Base-by-base conservation (phyloP, 202 grass and related monocot species). In the Zizania palustris region DNA sequence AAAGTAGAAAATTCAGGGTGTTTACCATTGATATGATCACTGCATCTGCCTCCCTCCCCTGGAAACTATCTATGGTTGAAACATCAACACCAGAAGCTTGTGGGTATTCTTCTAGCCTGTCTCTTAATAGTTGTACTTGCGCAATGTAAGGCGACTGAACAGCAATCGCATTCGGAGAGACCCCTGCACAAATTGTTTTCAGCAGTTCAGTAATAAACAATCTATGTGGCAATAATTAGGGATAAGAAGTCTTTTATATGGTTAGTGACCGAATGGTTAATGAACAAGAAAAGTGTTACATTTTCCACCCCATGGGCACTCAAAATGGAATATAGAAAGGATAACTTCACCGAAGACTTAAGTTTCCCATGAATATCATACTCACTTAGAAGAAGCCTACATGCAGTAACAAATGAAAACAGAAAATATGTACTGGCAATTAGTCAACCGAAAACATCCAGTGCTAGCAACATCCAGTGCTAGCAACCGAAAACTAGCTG, bases 51-150 rank as follows among this genome's bases (percentile, higher is more conserved):
- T 97, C 87, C 48, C 93, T 78, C 21, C 93, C 93, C 67, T 97
- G 93, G 77, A 97, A 97, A 83, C 93, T 97, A 68, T 93, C 93
- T 84, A 97, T 88, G 61, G 93, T 97, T 73, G 93, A 88, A 73
- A 93, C 80, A 80, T 93, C 87, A 62, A 90, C 83, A 45, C 85
- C 87, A 84, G 76, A 90, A 84, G 76, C 69, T 70, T 90, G 73
- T 65, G 90, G 73, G 85, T 90, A 90, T 63, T 88, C 83, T 65
- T 82, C 85, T 39, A 97, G 45, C 49, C 68, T 97, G 48, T 93
- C 85, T 82, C 90, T 90, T 86, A 93, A 74, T 65, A 93, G 28
- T 37, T 97, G 93, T 69, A 97, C 90, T 63, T 97, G 93, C 49
- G 93, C 93, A 74, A 93, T 88, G 55, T 97, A 97, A 55, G 93